Percentiles rank a stretch among this genome's conserved stretches.
These are phyloP conservation scores for Ceratocystis albifundus DNA, from an alignment of 2,329 filamentous ascomycete species.

Conservation along the genomic window DNA sequence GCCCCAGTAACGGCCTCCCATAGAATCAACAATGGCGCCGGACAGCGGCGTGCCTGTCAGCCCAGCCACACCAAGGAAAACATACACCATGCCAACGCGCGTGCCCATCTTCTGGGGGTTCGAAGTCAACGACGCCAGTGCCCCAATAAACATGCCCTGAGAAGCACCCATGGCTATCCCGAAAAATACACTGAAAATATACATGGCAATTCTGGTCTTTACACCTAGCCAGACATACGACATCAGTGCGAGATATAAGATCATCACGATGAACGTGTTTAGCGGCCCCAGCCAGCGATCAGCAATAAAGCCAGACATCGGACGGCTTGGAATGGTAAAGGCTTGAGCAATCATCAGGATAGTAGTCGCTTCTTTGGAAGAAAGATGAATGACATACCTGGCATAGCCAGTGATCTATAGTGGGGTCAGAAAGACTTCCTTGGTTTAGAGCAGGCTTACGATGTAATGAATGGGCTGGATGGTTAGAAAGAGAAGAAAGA, in stretches of 20 bases:
- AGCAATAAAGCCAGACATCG: constrained; percentile 42
- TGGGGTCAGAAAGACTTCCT: background rate
- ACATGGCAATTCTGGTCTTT: constrained; percentile 32
- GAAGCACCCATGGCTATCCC: constrained; percentile 36
- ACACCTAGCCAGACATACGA: constrained; percentile 48
- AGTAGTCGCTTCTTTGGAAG: constrained; percentile 40
- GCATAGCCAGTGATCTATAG: constrained; percentile 37
- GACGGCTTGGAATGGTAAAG: constrained; percentile 43
- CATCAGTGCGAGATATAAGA: constrained; percentile 36
- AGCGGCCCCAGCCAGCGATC: constrained; percentile 43
- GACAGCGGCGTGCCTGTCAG: constrained; percentile 37
- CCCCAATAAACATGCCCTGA: constrained; percentile 34
- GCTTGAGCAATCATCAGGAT: constrained; percentile 48
- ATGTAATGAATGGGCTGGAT: background rate
- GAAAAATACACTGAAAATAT: constrained; percentile 36
- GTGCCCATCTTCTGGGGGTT: constrained; percentile 37
- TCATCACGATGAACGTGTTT: constrained; percentile 43
- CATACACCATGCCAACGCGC: constrained; percentile 38
- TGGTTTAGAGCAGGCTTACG: background rate
- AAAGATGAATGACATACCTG: constrained; percentile 35
- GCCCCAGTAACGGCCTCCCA: constrained; percentile 33
- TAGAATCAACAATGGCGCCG: constrained; percentile 36
- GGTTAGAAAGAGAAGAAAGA: constrained; percentile 26
- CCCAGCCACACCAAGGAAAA: constrained; percentile 34
- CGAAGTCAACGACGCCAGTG: constrained; percentile 34